Evolutionary conservation across 768 basidiomycete genomes (phyloP).

Genomic region (Tricholoma furcatifolium): DNA sequence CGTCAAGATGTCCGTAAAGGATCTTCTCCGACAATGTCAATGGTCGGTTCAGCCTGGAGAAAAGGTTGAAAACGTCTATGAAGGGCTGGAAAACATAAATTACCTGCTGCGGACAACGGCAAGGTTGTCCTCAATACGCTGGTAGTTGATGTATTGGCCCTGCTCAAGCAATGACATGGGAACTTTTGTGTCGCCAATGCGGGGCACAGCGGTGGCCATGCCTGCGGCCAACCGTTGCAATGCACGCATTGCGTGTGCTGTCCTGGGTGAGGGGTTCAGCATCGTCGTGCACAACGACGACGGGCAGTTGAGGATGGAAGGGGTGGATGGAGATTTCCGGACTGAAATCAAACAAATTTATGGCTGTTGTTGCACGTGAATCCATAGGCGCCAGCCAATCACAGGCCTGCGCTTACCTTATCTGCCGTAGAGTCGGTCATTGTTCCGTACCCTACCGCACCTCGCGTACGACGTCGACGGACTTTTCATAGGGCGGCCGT

Average conservation of each 20-base stretch:
- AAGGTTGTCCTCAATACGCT: slow-evolving; percentile 98
- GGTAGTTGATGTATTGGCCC: slow-evolving; percentile 87
- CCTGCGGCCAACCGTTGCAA: slow-evolving; percentile 57
- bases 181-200: slow-evolving; percentile 89
- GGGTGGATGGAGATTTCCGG: slow-evolving; percentile 34
- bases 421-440: no score
- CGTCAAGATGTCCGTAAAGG: slow-evolving; percentile 96
- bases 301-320: slow-evolving; percentile 18
- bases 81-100: background rate
- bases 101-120: slow-evolving; percentile 83
- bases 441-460: no score
- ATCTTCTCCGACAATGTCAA: slow-evolving; percentile 96
- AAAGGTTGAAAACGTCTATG: slow-evolving; percentile 7
- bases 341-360: slow-evolving; percentile 37
- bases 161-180: slow-evolving; percentile 86
- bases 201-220: slow-evolving; percentile 77
- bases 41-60: slow-evolving; percentile 75
- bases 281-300: slow-evolving; percentile 49
- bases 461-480: no score
- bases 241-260: slow-evolving; percentile 51
- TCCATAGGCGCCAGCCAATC: slow-evolving; percentile 31
- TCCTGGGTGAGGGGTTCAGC: slow-evolving; percentile 57
- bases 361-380: slow-evolving; percentile 39
- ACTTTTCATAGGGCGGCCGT: no score
- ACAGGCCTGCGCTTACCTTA: slow-evolving; percentile 7